Evolutionary conservation across 257 asterid genomes (phyloP).

Genomic region (Fraxinus quadrangulata): DNA sequence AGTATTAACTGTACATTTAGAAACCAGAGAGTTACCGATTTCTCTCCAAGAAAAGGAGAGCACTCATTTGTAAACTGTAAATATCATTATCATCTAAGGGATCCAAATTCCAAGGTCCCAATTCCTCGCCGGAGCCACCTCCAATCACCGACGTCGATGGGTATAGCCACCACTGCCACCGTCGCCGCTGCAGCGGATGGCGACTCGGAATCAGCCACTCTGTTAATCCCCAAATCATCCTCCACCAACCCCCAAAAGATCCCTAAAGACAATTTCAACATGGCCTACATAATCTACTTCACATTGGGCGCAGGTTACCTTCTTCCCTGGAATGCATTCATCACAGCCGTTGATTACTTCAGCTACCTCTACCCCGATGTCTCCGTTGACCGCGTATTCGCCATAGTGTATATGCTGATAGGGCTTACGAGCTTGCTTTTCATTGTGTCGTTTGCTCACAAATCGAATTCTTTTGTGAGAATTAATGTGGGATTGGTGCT

Average conservation of each 20-base stretch:
- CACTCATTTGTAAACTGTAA: neutral
- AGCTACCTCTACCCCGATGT: constrained; percentile 77
- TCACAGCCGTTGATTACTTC: constrained; percentile 97
- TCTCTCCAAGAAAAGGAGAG: neutral
- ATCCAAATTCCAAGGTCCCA: neutral
- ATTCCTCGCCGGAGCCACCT: constrained; percentile 11
- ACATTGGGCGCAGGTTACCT: constrained; percentile 80
- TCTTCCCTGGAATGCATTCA: constrained; percentile 95
- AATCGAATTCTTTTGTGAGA: constrained; percentile 49
- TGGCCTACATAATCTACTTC: constrained; percentile 84
- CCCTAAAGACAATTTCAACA: constrained; percentile 70
- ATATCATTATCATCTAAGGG: neutral
- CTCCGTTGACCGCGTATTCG: constrained; percentile 76
- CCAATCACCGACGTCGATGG: constrained; percentile 39
- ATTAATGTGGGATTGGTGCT: constrained; percentile 66
- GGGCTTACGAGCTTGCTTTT: constrained; percentile 52
- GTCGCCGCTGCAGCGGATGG: constrained; percentile 20
- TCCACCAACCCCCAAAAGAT: constrained; percentile 28
- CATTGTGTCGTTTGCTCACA: constrained; percentile 66
- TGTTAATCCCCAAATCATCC: constrained; percentile 36
- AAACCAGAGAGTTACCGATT: neutral
- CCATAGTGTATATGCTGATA: constrained; percentile 64
- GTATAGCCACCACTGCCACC: constrained; percentile 23
- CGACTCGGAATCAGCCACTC: constrained; percentile 53
- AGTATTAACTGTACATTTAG: neutral